Evolutionary conservation across 2,329 filamentous ascomycete genomes (phyloP), one percentile per base, ranked within the genome.

Genomic region (Amauroascus verrucosus): DNA sequence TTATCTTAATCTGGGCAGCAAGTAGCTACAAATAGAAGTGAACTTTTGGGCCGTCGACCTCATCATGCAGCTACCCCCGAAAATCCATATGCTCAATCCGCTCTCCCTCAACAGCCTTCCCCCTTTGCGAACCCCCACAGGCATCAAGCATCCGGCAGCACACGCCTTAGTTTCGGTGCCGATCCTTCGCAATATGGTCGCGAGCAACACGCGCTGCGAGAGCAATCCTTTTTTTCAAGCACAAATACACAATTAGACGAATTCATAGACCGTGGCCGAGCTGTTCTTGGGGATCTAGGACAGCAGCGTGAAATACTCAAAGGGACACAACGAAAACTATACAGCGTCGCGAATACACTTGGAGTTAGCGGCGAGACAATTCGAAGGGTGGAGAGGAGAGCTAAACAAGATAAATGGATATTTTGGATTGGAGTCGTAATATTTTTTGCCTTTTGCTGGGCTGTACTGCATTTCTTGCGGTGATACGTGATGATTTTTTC

Each of bases 321-420:
- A 75, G 87, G 85, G 49, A 97, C 93, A 20, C 93, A 98, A 71
- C 85, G 85, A 68, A 82, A 83, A 66, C 75, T 98, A 48, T 97
- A 97, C 66, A 91, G 82, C 62, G 89, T 96, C 18, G 93, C 88
- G 6, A 97, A 95, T 66, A 97, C 93, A 20, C 72, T 98, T 46
- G 93, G 93, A 0, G 80, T 98, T 56, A 94, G 86, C 64, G 90
- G 91, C 18, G 91, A 97, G 67, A 98, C 93, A 1, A 98, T 98
- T 59, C 83, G 93, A 45, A 97, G 93, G 88, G 85, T 98, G 40
- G 91, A 97, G 72, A 75, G 93, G 61, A 78, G 93, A 58, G 89
- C 93, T 48, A 86, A 83, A 68, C 86, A 97, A 74, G 93, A 98
- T 68, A 97, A 96, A 72, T 97, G 90, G 89, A 95, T 98, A 33